These are phyloP conservation scores for Taphrina populina DNA, from an alignment of 1,139 yeast genomes.

Conservation along the genomic window DNA sequence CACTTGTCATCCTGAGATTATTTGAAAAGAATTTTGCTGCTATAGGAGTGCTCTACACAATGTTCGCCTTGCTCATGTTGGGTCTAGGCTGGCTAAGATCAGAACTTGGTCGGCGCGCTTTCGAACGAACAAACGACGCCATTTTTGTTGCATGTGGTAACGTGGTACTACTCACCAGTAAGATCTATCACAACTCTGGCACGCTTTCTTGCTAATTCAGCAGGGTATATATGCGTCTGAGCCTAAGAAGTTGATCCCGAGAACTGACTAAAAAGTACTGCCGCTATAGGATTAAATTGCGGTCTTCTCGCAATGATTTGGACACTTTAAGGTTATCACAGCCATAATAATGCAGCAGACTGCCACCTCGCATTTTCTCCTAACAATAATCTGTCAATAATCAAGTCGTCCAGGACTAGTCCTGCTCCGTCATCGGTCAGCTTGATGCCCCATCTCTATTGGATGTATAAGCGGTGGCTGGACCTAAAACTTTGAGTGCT, in stretches of 20 bases:
- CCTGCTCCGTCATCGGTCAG: neutral
- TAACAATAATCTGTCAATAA: neutral
- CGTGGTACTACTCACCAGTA: conserved; percentile 22
- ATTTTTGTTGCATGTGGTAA: conserved; percentile 21
- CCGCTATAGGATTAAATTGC: neutral
- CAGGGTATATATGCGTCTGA: conserved; percentile 7
- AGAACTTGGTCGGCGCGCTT: conserved; percentile 16
- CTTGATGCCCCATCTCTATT: no score
- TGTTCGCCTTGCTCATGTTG: conserved; percentile 20
- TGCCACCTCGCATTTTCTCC: neutral
- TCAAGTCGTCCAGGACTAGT: neutral
- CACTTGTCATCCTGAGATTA: conserved; percentile 24
- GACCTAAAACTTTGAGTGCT: no score
- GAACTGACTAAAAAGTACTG: neutral
- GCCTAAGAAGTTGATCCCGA: no score
- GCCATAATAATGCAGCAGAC: neutral
- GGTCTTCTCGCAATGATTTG: conserved; percentile 2
- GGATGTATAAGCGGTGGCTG: no score
- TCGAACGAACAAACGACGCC: conserved; percentile 18
- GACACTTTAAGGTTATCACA: neutral
- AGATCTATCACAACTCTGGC: neutral
- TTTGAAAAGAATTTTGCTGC: conserved; percentile 17
- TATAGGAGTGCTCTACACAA: conserved; percentile 19
- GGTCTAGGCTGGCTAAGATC: conserved; percentile 17
- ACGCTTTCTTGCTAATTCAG: neutral